Evolutionary conservation across 2,329 filamentous ascomycete species (phyloP).

Genomic region (Cladosporium phlei): DNA sequence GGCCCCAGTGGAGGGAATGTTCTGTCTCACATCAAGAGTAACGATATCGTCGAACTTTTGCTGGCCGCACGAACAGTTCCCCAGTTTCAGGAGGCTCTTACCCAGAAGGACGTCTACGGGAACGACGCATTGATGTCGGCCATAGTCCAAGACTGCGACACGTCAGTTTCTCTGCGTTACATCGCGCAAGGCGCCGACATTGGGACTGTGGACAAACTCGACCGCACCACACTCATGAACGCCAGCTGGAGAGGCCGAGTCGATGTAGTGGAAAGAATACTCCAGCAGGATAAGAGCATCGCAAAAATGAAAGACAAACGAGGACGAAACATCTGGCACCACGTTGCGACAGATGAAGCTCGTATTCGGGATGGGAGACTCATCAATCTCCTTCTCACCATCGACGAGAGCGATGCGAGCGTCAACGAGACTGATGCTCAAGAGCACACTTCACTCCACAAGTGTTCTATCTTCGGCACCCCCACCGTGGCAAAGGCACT

Average conservation of each 20-base stretch:
- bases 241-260: constrained; percentile 40
- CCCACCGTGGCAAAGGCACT: neutral
- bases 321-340: constrained; percentile 31
- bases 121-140: constrained; percentile 27
- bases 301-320: constrained; percentile 14
- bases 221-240: constrained; percentile 20
- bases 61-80: neutral
- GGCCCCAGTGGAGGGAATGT: neutral
- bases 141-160: neutral
- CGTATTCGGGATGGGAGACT: neutral
- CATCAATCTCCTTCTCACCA: neutral
- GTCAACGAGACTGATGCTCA: neutral
- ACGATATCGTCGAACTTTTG: neutral
- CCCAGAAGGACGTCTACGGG: constrained; percentile 40
- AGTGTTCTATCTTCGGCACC: neutral
- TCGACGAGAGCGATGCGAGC: neutral
- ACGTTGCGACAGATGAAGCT: constrained; percentile 37
- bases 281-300: constrained; percentile 21
- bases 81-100: constrained; percentile 19
- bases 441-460: neutral
- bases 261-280: constrained; percentile 34
- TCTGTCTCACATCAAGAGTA: neutral
- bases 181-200: constrained; percentile 31
- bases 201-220: constrained; percentile 1
- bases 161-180: constrained; percentile 28